Percentiles rank a stretch among this genome's conserved stretches.
These are phyloP conservation scores for Acacia confusa DNA, from an alignment of 306 rosid genomes.

Conservation along the genomic window DNA sequence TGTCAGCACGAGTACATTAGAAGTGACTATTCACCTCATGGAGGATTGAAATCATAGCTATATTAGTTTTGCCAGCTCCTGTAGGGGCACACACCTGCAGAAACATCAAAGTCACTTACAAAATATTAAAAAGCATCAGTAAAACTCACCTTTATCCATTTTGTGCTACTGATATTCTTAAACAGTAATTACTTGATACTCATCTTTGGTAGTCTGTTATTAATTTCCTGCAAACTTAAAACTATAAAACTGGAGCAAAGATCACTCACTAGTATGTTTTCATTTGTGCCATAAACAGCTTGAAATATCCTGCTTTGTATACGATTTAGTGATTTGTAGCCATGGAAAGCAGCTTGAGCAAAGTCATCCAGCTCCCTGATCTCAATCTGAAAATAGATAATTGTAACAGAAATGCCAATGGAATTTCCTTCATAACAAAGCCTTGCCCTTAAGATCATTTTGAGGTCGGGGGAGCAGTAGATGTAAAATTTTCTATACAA, in stretches of 20 bases:
- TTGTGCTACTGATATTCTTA: background rate
- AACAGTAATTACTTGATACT: slow-evolving; percentile 1
- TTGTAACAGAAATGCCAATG: slow-evolving; percentile 29
- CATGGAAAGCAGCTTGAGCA: slow-evolving; percentile 98
- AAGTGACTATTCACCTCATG: slow-evolving; percentile 71
- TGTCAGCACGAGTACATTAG: slow-evolving; percentile 16
- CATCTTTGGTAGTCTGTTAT: background rate
- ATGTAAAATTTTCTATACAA: slow-evolving; percentile 11
- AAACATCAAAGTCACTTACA: slow-evolving; percentile 31
- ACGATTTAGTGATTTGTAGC: slow-evolving; percentile 85
- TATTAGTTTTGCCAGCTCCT: slow-evolving; percentile 98
- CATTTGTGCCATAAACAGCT: slow-evolving; percentile 86
- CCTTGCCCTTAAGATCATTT: slow-evolving; percentile 13
- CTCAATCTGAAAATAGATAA: slow-evolving; percentile 67
- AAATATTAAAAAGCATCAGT: slow-evolving; percentile 23
- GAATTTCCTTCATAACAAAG: slow-evolving; percentile 18
- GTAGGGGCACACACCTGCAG: slow-evolving; percentile 98
- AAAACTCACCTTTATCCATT: background rate
- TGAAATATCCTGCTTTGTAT: slow-evolving; percentile 91
- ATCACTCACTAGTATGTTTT: slow-evolving; percentile 83
- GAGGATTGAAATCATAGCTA: slow-evolving; percentile 94
- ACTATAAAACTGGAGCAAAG: slow-evolving; percentile 15
- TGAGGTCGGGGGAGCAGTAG: slow-evolving; percentile 23
- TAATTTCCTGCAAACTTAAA: background rate
- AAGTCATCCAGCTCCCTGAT: slow-evolving; percentile 87